Conservation (phyloP, 1,284 basidiomycete species). For the Trichosporon coremiiforme region DNA sequence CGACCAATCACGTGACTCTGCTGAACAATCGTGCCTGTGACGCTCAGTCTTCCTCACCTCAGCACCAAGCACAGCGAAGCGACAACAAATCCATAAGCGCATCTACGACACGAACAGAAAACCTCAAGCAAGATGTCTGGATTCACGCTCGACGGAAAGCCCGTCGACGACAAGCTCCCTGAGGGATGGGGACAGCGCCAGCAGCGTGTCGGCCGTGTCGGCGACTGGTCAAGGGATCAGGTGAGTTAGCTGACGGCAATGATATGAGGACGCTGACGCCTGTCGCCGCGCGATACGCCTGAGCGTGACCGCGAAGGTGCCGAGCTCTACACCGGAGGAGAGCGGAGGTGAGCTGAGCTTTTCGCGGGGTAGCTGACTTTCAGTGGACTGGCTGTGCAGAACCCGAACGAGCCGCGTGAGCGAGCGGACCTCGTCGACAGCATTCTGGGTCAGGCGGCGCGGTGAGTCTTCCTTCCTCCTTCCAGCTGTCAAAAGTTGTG, state of each 20-base stretch:
- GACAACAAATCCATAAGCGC: neutral
- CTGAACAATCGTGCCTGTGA: slow-evolving; percentile 17
- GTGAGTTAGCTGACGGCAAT: neutral
- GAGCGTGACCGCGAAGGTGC: slow-evolving; percentile 35
- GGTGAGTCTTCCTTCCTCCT: slow-evolving; percentile 62
- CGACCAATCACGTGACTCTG: slow-evolving; percentile 17
- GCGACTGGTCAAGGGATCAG: slow-evolving; percentile 19
- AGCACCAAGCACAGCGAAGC: neutral
- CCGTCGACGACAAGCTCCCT: slow-evolving; percentile 39
- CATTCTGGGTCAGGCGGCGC: slow-evolving; percentile 76
- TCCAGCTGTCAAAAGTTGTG: neutral
- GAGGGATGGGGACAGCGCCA: slow-evolving; percentile 49
- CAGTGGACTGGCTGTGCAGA: slow-evolving; percentile 87
- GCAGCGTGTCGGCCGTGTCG: slow-evolving; percentile 24
- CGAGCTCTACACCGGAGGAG: slow-evolving; percentile 69
- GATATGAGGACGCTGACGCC: neutral
- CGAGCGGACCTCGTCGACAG: slow-evolving; percentile 69
- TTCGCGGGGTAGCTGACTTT: neutral
- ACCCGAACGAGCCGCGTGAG: slow-evolving; percentile 64
- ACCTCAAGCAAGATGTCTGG: slow-evolving; percentile 16
- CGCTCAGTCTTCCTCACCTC: neutral
- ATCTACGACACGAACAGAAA: neutral
- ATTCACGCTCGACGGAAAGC: slow-evolving; percentile 40
- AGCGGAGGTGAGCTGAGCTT: slow-evolving; percentile 57
- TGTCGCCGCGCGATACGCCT: slow-evolving; percentile 39